phyloP scores from a whole-genome alignment of 345 rosid genomes.

The Populus deltoides region DNA sequence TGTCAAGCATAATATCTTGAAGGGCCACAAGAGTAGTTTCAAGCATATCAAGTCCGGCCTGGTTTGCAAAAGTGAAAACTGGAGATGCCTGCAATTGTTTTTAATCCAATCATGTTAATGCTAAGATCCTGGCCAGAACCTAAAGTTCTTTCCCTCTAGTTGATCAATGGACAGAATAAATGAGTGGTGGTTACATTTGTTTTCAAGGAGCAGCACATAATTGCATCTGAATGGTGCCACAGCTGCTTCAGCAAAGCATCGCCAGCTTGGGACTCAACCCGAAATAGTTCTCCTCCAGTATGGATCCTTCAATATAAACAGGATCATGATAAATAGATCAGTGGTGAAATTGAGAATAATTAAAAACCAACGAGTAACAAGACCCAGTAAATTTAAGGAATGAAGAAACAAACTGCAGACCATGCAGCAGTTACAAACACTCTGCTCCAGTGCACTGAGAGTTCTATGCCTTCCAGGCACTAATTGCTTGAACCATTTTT shows the following conservation, averaged over 20 bases:
- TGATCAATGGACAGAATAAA: not conserved
- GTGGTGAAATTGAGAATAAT: not conserved
- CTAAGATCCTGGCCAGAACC: not conserved
- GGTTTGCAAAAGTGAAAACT: constrained; percentile 76
- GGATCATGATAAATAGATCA: not conserved
- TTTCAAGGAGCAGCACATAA: constrained; percentile 85
- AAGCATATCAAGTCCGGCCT: constrained; percentile 97
- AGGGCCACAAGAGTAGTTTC: constrained; percentile 92
- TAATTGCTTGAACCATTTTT: not conserved
- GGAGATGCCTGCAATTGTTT: constrained; percentile 63
- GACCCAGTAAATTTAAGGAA: not conserved
- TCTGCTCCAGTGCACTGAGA: not conserved
- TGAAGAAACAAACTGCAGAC: not conserved
- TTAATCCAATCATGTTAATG: not conserved
- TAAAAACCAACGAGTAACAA: not conserved
- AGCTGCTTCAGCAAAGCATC: constrained; percentile 72
- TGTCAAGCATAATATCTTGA: constrained; percentile 90
- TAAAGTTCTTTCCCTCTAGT: not conserved
- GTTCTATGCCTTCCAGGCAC: not conserved
- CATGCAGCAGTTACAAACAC: not conserved
- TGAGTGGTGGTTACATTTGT: constrained; percentile 43
- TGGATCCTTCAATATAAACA: constrained; percentile 43
- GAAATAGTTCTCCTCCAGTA: constrained; percentile 66
- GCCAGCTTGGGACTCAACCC: constrained; percentile 45
- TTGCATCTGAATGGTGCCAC: constrained; percentile 86